Percentiles rank a stretch among this genome's conserved stretches.
phyloP scores from a whole-genome alignment of 768 basidiomycete genomes.

The Pleurotus citrinopileatus region DNA sequence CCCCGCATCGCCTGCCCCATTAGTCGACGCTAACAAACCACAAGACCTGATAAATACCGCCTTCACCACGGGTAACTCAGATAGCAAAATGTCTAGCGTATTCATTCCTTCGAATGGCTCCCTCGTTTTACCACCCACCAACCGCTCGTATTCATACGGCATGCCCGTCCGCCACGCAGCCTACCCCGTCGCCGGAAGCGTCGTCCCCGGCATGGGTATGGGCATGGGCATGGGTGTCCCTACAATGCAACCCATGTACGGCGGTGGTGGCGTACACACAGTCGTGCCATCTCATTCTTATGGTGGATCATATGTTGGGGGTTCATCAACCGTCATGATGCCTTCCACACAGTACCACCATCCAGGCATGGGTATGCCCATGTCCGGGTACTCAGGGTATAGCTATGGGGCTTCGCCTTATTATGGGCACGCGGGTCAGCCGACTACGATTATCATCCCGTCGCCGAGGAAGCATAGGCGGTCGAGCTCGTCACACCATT shows the following conservation, averaged over 20 bases:
- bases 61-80: neutral
- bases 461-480: neutral
- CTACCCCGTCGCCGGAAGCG: neutral
- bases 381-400: neutral
- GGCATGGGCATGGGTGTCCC: neutral
- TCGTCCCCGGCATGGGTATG: neutral
- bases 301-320: neutral
- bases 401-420: conserved; percentile 3
- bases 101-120: conserved; percentile 8
- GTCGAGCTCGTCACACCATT: neutral
- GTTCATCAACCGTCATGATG: conserved; percentile 4
- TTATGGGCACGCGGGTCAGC: neutral
- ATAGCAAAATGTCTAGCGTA: conserved; percentile 4
- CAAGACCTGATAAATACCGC: neutral
- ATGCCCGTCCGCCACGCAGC: neutral
- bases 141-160: neutral
- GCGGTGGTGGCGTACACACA: neutral
- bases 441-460: neutral
- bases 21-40: neutral
- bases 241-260: neutral
- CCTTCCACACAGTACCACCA: neutral
- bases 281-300: conserved; percentile 2
- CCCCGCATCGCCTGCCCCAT: neutral
- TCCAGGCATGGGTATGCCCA: neutral
- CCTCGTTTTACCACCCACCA: conserved; percentile 2